These are phyloP conservation scores for Aureobasidium melanogenum DNA, from an alignment of 2,329 filamentous ascomycete species.

Conservation along the genomic window DNA sequence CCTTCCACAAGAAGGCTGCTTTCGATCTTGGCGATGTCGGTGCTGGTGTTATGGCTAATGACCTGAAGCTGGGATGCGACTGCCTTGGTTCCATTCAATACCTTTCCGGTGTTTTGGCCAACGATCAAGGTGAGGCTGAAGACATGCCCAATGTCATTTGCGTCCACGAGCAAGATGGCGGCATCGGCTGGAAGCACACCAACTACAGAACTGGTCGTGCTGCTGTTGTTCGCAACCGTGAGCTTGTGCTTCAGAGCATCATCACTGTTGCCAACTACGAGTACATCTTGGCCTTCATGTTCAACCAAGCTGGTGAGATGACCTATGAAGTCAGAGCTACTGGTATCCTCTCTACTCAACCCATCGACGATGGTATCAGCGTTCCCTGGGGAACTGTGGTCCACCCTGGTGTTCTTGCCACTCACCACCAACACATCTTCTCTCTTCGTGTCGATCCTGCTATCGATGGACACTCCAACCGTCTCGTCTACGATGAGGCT, in stretches of 20 bases:
- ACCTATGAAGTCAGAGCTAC: slow-evolving; percentile 61
- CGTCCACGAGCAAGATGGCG: slow-evolving; percentile 62
- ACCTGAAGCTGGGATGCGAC: slow-evolving; percentile 61
- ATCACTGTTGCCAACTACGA: slow-evolving; percentile 66
- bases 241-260: slow-evolving; percentile 60
- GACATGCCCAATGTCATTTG: slow-evolving; percentile 59
- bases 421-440: slow-evolving; percentile 72
- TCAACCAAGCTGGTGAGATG: slow-evolving; percentile 61
- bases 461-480: slow-evolving; percentile 38
- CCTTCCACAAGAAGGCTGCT: slow-evolving; percentile 61
- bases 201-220: slow-evolving; percentile 60
- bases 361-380: slow-evolving; percentile 55
- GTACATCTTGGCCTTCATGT: slow-evolving; percentile 63
- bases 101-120: slow-evolving; percentile 48
- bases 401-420: slow-evolving; percentile 59
- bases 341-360: slow-evolving; percentile 58
- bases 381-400: slow-evolving; percentile 62
- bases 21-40: slow-evolving; percentile 62
- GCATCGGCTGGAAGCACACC: slow-evolving; percentile 63
- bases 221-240: slow-evolving; percentile 53
- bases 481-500: slow-evolving; percentile 43
- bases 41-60: slow-evolving; percentile 59
- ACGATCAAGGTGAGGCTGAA: slow-evolving; percentile 50
- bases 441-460: slow-evolving; percentile 40
- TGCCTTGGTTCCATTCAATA: slow-evolving; percentile 64